Conservation (phyloP, 805 yeast species). For the Metschnikowia chrysomelidarum region DNA sequence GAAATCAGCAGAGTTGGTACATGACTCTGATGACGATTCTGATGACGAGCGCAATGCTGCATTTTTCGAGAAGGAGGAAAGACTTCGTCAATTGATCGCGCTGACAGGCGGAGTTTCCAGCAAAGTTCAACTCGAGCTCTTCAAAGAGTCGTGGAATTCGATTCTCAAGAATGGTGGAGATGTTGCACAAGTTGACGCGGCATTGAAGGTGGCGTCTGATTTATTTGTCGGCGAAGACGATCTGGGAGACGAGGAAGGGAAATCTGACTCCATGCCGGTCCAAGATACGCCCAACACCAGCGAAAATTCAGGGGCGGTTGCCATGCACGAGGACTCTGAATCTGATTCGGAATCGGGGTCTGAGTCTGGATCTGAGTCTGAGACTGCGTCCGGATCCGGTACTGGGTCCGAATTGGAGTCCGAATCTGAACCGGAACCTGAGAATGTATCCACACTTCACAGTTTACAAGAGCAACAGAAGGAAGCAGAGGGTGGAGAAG, state of each 20-base stretch:
- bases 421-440: too few relatives aligned
- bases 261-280: background rate
- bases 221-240: slow-evolving; percentile 15
- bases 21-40: slow-evolving; percentile 62
- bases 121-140: slow-evolving; percentile 16
- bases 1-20: slow-evolving; percentile 51
- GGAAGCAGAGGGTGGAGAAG: slow-evolving; percentile 13
- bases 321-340: background rate
- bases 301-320: background rate
- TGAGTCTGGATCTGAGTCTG: too few relatives aligned
- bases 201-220: slow-evolving; percentile 13
- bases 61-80: slow-evolving; percentile 57
- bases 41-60: slow-evolving; percentile 52
- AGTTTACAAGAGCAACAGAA: too few relatives aligned
- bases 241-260: slow-evolving; percentile 15
- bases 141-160: slow-evolving; percentile 18
- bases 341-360: too few relatives aligned
- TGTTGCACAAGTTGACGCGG: slow-evolving; percentile 6
- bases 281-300: slow-evolving; percentile 2
- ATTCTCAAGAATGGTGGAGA: slow-evolving; percentile 7
- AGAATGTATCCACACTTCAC: too few relatives aligned
- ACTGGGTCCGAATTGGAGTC: too few relatives aligned
- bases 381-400: too few relatives aligned
- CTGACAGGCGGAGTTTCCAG: slow-evolving; percentile 40
- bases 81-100: slow-evolving; percentile 40